A percentile compares a stretch with the other conserved stretches of the same genome.
phyloP scores from a whole-genome alignment of 2,329 filamentous ascomycete genomes.

The Fusarium humuli region DNA sequence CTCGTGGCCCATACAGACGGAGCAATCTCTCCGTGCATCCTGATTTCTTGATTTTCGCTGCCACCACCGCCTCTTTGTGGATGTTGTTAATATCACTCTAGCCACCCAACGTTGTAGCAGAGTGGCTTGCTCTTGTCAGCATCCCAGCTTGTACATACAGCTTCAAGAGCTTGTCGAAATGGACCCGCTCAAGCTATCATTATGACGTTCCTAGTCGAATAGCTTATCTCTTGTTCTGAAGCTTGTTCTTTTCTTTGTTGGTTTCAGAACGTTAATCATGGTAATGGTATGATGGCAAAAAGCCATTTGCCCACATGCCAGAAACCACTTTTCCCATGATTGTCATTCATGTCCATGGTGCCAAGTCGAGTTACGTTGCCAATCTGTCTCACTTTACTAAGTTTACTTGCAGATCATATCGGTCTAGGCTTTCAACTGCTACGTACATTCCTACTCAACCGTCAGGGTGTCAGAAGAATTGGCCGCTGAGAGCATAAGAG shows the following conservation, averaged over 20 bases:
- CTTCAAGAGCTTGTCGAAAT: not conserved
- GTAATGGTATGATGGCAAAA: conserved; percentile 6
- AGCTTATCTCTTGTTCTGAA: conserved; percentile 1
- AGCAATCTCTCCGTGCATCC: conserved; percentile 29
- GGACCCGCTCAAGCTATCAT: conserved; percentile 18
- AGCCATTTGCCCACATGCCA: not conserved
- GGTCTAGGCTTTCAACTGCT: not conserved
- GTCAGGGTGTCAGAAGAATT: no score
- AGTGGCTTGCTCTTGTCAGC: conserved; percentile 11
- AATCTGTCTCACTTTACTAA: not conserved
- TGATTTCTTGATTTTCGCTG: conserved; percentile 20
- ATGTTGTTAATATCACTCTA: not conserved
- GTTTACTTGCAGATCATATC: conserved; percentile 14
- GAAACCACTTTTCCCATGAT: conserved; percentile 17
- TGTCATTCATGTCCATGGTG: not conserved
- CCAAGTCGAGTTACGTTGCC: not conserved
- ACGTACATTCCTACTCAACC: not conserved
- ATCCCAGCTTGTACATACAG: not conserved
- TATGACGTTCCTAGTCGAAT: conserved; percentile 6
- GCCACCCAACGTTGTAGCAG: conserved; percentile 5
- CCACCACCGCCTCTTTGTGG: conserved; percentile 17
- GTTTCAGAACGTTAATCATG: not conserved
- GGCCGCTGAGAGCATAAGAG: no score
- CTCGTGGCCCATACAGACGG: conserved; percentile 28
- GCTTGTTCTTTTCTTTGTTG: conserved; percentile 5